Conservation (phyloP, 2,329 filamentous ascomycete species). For the Pseudocercospora ulei region DNA sequence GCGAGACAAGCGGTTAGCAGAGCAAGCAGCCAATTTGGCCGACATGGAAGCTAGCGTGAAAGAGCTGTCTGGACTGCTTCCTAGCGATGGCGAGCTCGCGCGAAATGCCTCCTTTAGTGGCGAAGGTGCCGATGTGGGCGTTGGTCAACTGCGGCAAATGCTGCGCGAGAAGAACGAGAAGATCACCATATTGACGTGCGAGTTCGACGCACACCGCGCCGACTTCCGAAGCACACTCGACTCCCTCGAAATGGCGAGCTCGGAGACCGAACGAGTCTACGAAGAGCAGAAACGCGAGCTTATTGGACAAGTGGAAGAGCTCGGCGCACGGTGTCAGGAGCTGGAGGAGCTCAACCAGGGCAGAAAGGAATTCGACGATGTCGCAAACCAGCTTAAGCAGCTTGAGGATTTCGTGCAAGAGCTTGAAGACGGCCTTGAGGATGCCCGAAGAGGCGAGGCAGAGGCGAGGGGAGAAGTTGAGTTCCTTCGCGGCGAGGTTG, state of each 20-base stretch:
- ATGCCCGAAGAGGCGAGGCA: conserved; percentile 84
- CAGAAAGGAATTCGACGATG: conserved; percentile 80
- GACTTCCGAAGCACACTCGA: conserved; percentile 97
- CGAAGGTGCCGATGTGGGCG: conserved; percentile 55
- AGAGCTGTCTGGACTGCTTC: conserved; percentile 69
- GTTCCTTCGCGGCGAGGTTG: conserved; percentile 87
- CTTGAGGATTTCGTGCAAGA: conserved; percentile 94
- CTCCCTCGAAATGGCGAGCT: conserved; percentile 86
- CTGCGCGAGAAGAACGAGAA: conserved; percentile 94
- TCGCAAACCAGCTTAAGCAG: conserved; percentile 85
- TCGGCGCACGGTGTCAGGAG: conserved; percentile 73
- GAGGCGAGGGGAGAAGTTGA: conserved; percentile 94
- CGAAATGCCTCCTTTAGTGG: conserved; percentile 33
- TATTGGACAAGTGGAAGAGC: conserved; percentile 63
- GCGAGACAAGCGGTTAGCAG: conserved; percentile 75
- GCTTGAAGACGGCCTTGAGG: conserved; percentile 90
- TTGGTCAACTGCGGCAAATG: conserved; percentile 61
- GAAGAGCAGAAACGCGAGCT: conserved; percentile 84
- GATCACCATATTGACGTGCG: conserved; percentile 81
- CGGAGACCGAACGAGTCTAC: conserved; percentile 91
- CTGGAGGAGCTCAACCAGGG: conserved; percentile 69
- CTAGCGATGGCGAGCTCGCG: conserved; percentile 37
- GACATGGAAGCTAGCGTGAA: conserved; percentile 84
- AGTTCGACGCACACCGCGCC: conserved; percentile 88
- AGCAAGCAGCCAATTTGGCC: conserved; percentile 68